Conservation (phyloP, 2,329 filamentous ascomycete genomes). For the Knoxdaviesia proteae region DNA sequence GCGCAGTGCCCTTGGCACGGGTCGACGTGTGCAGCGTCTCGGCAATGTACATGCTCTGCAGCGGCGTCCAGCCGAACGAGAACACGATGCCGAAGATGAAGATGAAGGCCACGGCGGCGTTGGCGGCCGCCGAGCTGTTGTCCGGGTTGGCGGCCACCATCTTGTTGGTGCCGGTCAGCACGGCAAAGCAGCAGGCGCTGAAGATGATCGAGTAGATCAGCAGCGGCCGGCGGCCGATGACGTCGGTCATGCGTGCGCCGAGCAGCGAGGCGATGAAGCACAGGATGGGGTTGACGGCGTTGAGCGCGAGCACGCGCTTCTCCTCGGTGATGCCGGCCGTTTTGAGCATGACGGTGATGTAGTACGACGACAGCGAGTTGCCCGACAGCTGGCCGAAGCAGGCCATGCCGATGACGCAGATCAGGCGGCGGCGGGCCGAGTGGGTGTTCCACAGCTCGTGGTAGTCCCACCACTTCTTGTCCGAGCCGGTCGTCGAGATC, state of each 20-base stretch:
- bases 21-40: conserved; percentile 13
- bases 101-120: conserved; percentile 26
- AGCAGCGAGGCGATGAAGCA: conserved; percentile 27
- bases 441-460: conserved; percentile 27
- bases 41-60: conserved; percentile 16
- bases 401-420: conserved; percentile 28
- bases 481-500: conserved; percentile 25
- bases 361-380: conserved; percentile 26
- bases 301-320: conserved; percentile 25
- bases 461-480: conserved; percentile 36
- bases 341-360: conserved; percentile 29
- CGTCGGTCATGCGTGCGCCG: conserved; percentile 34
- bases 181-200: conserved; percentile 23
- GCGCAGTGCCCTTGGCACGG: conserved; percentile 18
- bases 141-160: conserved; percentile 13
- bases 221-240: conserved; percentile 33
- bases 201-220: conserved; percentile 25
- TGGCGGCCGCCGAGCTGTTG: conserved; percentile 15
- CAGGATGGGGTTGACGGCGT: conserved; percentile 31
- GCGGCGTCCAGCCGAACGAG: conserved; percentile 27
- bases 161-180: conserved; percentile 27
- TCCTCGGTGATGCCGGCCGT: conserved; percentile 28
- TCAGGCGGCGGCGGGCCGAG: conserved; percentile 25
- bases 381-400: conserved; percentile 32
- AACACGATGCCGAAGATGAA: conserved; percentile 31